Evolutionary conservation across 208 protist genomes (phyloP).

Genomic region (Leishmania arabica): DNA sequence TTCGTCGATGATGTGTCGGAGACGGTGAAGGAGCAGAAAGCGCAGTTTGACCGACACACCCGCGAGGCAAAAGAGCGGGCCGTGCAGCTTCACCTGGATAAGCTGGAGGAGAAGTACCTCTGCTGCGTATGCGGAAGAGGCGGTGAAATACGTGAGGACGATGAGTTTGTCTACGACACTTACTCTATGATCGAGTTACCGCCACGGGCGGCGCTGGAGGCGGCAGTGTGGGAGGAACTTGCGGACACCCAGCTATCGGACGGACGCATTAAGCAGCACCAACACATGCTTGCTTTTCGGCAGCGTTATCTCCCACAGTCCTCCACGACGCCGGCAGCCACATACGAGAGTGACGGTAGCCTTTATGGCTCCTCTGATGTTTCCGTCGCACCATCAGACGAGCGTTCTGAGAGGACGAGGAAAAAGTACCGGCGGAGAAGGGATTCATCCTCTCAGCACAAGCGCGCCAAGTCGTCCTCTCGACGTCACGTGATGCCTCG

Average conservation of each 20-base stretch:
- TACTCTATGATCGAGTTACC: constrained; percentile 69
- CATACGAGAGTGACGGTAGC: constrained; percentile 18
- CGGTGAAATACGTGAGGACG: constrained; percentile 64
- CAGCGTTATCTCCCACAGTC: constrained; percentile 1
- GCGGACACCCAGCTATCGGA: constrained; percentile 23
- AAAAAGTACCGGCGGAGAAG: background rate
- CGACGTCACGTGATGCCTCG: background rate
- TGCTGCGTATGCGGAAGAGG: constrained; percentile 82
- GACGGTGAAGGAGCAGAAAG: constrained; percentile 58
- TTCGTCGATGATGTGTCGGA: constrained; percentile 81
- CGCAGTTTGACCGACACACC: constrained; percentile 46
- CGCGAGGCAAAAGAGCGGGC: constrained; percentile 64
- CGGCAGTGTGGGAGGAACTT: constrained; percentile 28
- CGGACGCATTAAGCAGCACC: constrained; percentile 29
- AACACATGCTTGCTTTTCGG: constrained; percentile 7
- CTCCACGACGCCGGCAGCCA: background rate
- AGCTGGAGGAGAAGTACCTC: constrained; percentile 78
- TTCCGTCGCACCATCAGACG: constrained; percentile 1
- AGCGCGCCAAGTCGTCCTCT: background rate
- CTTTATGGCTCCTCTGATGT: constrained; percentile 1
- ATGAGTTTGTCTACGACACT: constrained; percentile 58
- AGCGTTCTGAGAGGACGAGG: background rate
- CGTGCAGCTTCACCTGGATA: constrained; percentile 73
- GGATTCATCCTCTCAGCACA: background rate
- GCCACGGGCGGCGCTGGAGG: constrained; percentile 32